Conservation (phyloP, 2,329 filamentous ascomycete species). For the Nothopassalora personata region DNA sequence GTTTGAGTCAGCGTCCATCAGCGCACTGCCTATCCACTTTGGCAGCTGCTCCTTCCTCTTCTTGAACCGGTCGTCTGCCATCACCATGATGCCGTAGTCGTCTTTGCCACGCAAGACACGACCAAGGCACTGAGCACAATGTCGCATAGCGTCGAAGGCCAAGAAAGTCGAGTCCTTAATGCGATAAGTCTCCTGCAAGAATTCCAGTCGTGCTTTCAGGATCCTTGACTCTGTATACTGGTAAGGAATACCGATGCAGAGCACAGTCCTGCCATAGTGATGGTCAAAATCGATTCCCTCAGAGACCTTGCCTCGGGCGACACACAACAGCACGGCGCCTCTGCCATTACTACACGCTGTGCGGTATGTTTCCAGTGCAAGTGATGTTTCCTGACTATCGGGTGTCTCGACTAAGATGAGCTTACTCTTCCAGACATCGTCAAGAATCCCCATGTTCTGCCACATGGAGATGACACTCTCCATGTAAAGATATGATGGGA, state of each 20-base stretch:
- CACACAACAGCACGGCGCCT: slow-evolving; percentile 86
- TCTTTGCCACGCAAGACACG: slow-evolving; percentile 94
- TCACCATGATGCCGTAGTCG: slow-evolving; percentile 99
- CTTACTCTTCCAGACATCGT: slow-evolving; percentile 99
- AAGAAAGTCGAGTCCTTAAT: slow-evolving; percentile 97
- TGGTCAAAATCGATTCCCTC: slow-evolving; percentile 99
- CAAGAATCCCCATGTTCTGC: slow-evolving; percentile 97
- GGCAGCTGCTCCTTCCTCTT: slow-evolving; percentile 87
- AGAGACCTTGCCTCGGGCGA: slow-evolving; percentile 93
- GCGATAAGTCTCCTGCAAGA: slow-evolving; percentile 92
- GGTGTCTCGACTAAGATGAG: slow-evolving; percentile 96
- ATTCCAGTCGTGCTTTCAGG: slow-evolving; percentile 89
- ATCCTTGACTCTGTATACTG: slow-evolving; percentile 98
- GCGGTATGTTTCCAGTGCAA: slow-evolving; percentile 92
- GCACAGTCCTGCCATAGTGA: slow-evolving; percentile 90
- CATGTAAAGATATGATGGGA: slow-evolving; percentile 98
- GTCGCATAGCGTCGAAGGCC: slow-evolving; percentile 99
- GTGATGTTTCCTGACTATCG: slow-evolving; percentile 91
- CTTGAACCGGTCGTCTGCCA: slow-evolving; percentile 88
- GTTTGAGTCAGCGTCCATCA: slow-evolving; percentile 80
- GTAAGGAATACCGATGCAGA: slow-evolving; percentile 96
- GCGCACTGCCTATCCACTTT: slow-evolving; percentile 90
- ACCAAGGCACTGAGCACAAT: slow-evolving; percentile 91
- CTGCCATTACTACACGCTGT: slow-evolving; percentile 97
- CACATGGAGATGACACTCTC: slow-evolving; percentile 98